Conservation (phyloP, 2,329 filamentous ascomycete species). For the Trichoderma koningii region DNA sequence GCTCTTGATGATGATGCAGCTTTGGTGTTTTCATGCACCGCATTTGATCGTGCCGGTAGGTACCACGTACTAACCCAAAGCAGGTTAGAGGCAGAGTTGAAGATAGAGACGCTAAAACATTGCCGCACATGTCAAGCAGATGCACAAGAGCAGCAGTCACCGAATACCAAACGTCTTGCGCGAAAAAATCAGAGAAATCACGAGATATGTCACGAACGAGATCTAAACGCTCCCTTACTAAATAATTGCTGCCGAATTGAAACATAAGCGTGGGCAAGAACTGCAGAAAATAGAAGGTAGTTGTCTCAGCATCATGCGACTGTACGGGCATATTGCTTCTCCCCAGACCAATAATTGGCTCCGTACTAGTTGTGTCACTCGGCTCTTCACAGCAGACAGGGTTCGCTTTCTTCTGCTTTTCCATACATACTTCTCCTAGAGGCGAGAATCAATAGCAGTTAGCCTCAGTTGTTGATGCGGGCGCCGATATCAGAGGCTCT, state of each 20-base stretch:
- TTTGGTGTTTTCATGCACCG: conserved; percentile 1
- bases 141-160: neutral
- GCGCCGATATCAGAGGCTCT: conserved; percentile 34
- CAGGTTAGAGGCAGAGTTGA: no score
- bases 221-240: no score
- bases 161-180: neutral
- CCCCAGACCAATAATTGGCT: neutral
- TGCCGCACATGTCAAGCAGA: neutral
- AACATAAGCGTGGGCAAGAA: no score
- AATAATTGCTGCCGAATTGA: no score
- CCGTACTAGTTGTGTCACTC: neutral
- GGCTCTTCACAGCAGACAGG: neutral
- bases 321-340: no score
- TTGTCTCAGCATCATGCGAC: no score
- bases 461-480: conserved; percentile 27
- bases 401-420: neutral
- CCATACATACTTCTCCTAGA: conserved; percentile 2
- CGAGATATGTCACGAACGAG: no score
- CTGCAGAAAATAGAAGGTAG: no score
- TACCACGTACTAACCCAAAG: no score
- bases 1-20: conserved; percentile 5
- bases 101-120: neutral
- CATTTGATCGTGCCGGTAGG: no score
- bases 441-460: conserved; percentile 28
- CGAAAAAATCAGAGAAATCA: neutral